These are phyloP conservation scores for Daucus carota DNA, from an alignment of 129 eudicot genomes.

Conservation along the genomic window DH1_v3.0 NC_030389.2:42790501-42791000, in stretches of 20 bases:
- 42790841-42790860: constrained; percentile 45
- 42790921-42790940: constrained; percentile 27
- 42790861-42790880: constrained; percentile 43
- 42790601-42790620: not conserved
- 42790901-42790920: constrained; percentile 13
- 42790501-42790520: constrained; percentile 24
- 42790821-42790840: constrained; percentile 39
- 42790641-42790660: not conserved
- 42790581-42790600: not conserved
- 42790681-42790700: not conserved
- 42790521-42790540: not conserved
- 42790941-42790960: constrained; percentile 31
- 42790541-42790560: not conserved
- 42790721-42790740: too few species aligned
- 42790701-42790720: not conserved
- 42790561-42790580: not conserved
- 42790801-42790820: not conserved
- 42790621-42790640: not conserved
- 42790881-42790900: constrained; percentile 45
- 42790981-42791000: too few species aligned
- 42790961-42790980: too few species aligned
- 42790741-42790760: too few species aligned
- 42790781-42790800: not conserved
- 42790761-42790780: too few species aligned
- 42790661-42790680: not conserved